Conservation (phyloP, 768 basidiomycete genomes). For the Russula sp. region DNA sequence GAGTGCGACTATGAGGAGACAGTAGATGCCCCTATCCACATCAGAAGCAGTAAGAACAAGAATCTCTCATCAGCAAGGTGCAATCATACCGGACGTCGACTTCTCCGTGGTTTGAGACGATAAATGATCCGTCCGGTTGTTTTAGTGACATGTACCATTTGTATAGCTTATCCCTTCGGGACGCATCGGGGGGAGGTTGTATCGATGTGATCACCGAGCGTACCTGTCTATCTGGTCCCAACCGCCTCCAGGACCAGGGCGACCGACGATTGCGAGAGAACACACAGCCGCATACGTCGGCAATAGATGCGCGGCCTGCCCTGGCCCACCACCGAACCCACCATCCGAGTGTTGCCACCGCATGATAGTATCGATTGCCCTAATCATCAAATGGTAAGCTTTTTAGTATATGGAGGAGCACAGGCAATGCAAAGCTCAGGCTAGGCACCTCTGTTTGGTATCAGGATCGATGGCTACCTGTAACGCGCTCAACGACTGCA, state of each 20-base stretch:
- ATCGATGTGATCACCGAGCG: conserved; percentile 27
- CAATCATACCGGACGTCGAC: conserved; percentile 79
- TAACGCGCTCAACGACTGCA: conserved; percentile 77
- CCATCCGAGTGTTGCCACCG: conserved; percentile 81
- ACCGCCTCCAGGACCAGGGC: conserved; percentile 67
- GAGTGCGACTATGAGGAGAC: conserved; percentile 78
- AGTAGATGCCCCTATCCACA: conserved; percentile 78
- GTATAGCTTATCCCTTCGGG: conserved; percentile 67
- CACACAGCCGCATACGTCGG: conserved; percentile 89
- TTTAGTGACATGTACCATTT: conserved; percentile 90
- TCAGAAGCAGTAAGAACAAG: background rate
- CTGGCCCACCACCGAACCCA: conserved; percentile 90
- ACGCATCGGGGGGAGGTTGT: background rate
- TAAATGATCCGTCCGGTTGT: conserved; percentile 88
- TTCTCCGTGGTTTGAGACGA: conserved; percentile 83
- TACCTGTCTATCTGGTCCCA: conserved; percentile 88
- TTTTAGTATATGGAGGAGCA: background rate
- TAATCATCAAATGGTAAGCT: conserved; percentile 33
- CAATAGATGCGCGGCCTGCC: conserved; percentile 83
- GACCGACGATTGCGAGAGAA: conserved; percentile 76
- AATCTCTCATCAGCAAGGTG: conserved; percentile 27
- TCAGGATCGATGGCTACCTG: conserved; percentile 76
- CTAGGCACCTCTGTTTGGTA: conserved; percentile 66
- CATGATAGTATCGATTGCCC: conserved; percentile 77
- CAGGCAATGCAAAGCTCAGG: conserved; percentile 25